Conservation (phyloP, 23 red algal species). For the Gracilaria gracilis region DNA sequence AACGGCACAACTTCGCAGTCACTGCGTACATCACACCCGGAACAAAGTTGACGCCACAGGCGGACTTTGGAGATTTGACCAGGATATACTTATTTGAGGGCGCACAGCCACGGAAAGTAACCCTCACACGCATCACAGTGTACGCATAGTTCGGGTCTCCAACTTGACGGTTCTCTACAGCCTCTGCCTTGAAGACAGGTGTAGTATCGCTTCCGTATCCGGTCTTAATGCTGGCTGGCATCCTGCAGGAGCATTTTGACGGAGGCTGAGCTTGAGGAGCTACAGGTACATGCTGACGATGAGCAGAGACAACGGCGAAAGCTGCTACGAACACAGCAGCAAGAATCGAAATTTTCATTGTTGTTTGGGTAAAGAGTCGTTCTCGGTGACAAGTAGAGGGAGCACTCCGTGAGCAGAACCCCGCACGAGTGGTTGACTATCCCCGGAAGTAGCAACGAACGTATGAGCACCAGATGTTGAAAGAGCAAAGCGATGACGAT, state of each 20-base stretch:
- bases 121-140: conserved; percentile 65
- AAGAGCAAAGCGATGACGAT: background rate
- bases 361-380: background rate
- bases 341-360: conserved; percentile 11
- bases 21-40: conserved; percentile 46
- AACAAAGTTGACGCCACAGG: conserved; percentile 46
- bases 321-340: conserved; percentile 8
- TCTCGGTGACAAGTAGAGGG: background rate
- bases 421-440: background rate
- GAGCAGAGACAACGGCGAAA: conserved; percentile 7
- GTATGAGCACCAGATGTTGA: background rate
- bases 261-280: background rate
- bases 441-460: conserved; percentile 16
- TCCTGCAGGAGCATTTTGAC: conserved; percentile 56
- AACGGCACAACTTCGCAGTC: conserved; percentile 52
- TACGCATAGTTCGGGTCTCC: conserved; percentile 56
- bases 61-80: conserved; percentile 58
- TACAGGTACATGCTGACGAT: background rate
- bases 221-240: conserved; percentile 39
- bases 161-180: conserved; percentile 36
- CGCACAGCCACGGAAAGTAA: conserved; percentile 56
- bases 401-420: background rate
- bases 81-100: conserved; percentile 51
- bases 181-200: conserved; percentile 60
- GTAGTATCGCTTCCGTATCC: conserved; percentile 39